Evolutionary conservation across 371 early-diverging fungal genomes (phyloP).

Genomic region (Batkoa obscura): DNA sequence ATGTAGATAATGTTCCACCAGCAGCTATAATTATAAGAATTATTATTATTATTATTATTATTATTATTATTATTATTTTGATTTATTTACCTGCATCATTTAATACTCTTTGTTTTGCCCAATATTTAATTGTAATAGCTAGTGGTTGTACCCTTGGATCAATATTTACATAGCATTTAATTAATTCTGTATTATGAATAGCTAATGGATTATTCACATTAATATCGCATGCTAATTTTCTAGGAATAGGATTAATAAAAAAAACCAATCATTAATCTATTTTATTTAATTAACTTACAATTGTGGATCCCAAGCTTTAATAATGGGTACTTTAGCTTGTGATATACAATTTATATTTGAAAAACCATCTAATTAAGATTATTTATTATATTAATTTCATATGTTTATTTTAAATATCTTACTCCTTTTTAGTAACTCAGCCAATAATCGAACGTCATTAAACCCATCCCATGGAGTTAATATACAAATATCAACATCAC

Average conservation of each 20-base stretch:
- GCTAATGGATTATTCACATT: slow-evolving; percentile 67
- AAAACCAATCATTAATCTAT: background rate
- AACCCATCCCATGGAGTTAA: slow-evolving; percentile 25
- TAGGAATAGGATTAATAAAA: background rate
- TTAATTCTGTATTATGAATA: slow-evolving; percentile 53
- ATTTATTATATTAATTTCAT: slow-evolving; percentile 6
- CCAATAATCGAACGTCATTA: slow-evolving; percentile 20
- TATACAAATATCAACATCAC: slow-evolving; percentile 42
- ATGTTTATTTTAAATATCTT: background rate
- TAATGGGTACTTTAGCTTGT: slow-evolving; percentile 42
- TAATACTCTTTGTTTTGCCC: slow-evolving; percentile 51
- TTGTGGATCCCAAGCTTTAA: slow-evolving; percentile 32
- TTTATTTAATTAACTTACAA: slow-evolving; percentile 19
- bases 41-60: background rate
- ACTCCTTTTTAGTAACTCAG: slow-evolving; percentile 1
- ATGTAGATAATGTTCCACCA: slow-evolving; percentile 82
- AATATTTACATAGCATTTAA: slow-evolving; percentile 48
- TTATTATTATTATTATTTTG: background rate
- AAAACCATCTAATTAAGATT: slow-evolving; percentile 29
- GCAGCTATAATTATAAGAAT: slow-evolving; percentile 1
- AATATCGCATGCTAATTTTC: slow-evolving; percentile 52
- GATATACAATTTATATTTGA: slow-evolving; percentile 26
- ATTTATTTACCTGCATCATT: slow-evolving; percentile 33
- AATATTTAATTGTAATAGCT: slow-evolving; percentile 56
- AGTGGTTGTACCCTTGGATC: slow-evolving; percentile 65